A percentile compares a stretch with the other conserved stretches of the same genome.
These are phyloP conservation scores for Trametes villosa DNA, from an alignment of 768 basidiomycete species.

Conservation along the genomic window DNA sequence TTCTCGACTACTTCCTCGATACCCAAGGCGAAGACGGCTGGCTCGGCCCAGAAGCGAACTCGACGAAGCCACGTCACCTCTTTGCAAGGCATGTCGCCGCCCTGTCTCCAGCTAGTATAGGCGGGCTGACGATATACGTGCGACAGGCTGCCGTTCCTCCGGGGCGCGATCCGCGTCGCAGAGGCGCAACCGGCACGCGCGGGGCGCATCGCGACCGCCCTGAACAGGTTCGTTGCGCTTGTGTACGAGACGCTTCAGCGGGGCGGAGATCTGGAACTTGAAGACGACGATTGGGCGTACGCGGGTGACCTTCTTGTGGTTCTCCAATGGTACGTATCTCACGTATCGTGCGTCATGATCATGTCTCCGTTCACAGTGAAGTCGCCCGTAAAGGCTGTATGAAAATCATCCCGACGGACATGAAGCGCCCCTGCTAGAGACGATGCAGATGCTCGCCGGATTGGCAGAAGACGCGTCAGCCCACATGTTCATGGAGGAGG, in stretches of 20 bases:
- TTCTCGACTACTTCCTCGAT: constrained; percentile 53
- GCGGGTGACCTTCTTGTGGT: constrained; percentile 63
- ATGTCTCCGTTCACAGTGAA: too few species aligned
- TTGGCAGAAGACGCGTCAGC: too few species aligned
- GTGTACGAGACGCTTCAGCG: constrained; percentile 58
- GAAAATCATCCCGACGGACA: constrained; percentile 55
- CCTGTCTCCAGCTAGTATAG: too few species aligned
- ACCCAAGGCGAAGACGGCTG: constrained; percentile 58
- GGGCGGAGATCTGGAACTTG: constrained; percentile 49
- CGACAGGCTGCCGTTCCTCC: constrained; percentile 60
- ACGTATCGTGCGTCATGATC: background rate
- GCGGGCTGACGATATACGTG: too few species aligned
- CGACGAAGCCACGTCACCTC: constrained; percentile 53
- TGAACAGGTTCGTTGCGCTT: constrained; percentile 56
- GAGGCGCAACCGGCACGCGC: constrained; percentile 50
- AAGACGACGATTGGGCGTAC: constrained; percentile 54
- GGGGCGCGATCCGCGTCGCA: constrained; percentile 60
- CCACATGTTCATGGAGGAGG: too few species aligned
- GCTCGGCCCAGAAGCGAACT: constrained; percentile 59
- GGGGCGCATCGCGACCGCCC: constrained; percentile 47
- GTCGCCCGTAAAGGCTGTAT: constrained; percentile 45
- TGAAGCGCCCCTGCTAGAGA: constrained; percentile 53
- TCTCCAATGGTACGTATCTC: constrained; percentile 50
- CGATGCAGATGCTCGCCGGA: constrained; percentile 56
- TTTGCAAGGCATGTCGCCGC: constrained; percentile 52